Evolutionary conservation across 345 rosid genomes (phyloP).

Genomic region (Linum trigynum): DNA sequence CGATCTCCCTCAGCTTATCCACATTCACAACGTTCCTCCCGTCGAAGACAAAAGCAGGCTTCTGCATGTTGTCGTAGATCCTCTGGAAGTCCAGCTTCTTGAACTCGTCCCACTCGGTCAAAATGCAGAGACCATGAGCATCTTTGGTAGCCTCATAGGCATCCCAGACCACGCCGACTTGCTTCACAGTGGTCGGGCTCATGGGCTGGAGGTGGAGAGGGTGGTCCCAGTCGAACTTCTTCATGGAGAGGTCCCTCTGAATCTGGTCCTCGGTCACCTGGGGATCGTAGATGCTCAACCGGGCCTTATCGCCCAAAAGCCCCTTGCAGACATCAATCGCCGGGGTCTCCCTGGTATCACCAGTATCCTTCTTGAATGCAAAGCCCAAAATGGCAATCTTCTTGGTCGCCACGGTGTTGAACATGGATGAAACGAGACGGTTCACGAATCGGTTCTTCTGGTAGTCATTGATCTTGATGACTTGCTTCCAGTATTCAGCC

Average conservation of each 20-base stretch:
- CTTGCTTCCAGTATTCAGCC: slow-evolving; percentile 10
- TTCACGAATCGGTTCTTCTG: slow-evolving; percentile 10
- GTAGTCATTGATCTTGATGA: slow-evolving; percentile 11
- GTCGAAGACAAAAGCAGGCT: slow-evolving; percentile 4
- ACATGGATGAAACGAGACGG: slow-evolving; percentile 5
- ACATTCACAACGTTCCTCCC: slow-evolving; percentile 6
- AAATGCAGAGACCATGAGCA: slow-evolving; percentile 6
- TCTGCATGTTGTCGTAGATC: slow-evolving; percentile 11
- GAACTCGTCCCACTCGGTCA: slow-evolving; percentile 12
- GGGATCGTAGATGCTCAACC: slow-evolving; percentile 2
- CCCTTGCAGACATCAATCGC: slow-evolving; percentile 10
- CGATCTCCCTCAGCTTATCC: slow-evolving; percentile 7
- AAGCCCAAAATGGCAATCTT: slow-evolving; percentile 12
- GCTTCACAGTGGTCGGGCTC: background rate
- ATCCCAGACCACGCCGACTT: slow-evolving; percentile 3
- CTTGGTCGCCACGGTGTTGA: slow-evolving; percentile 3
- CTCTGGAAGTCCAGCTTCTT: slow-evolving; percentile 6
- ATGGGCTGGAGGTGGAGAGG: slow-evolving; percentile 6
- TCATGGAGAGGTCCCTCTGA: slow-evolving; percentile 1
- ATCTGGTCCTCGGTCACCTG: slow-evolving; percentile 9
- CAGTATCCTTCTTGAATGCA: slow-evolving; percentile 11
- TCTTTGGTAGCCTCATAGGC: slow-evolving; percentile 8
- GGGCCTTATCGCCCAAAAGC: slow-evolving; percentile 5
- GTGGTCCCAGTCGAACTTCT: slow-evolving; percentile 10
- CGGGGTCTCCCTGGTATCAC: slow-evolving; percentile 9